phyloP scores from a whole-genome alignment of 1,139 yeast genomes.

The Geotrichum klebahnii region DNA sequence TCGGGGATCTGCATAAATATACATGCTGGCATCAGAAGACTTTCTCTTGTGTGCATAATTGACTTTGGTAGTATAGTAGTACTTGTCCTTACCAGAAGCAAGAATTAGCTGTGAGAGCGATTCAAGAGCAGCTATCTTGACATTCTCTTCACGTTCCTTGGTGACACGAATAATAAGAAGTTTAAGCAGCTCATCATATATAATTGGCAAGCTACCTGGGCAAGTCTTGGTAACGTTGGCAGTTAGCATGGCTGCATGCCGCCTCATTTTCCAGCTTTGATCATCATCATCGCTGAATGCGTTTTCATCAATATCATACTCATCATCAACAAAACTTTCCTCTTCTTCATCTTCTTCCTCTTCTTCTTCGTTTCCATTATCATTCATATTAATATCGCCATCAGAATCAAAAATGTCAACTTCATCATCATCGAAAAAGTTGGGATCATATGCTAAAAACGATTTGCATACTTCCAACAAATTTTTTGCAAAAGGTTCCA shows the following conservation, averaged over 20 bases:
- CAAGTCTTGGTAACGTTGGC: conserved; percentile 41
- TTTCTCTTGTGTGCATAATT: conserved; percentile 35
- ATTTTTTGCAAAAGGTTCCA: conserved; percentile 35
- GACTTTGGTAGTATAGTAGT: conserved; percentile 28
- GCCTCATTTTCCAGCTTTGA: conserved; percentile 67
- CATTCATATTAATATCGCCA: conserved; percentile 17
- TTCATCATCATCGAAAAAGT: conserved; percentile 43
- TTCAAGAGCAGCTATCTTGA: conserved; percentile 38
- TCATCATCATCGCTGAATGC: conserved; percentile 54
- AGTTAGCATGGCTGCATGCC: conserved; percentile 50
- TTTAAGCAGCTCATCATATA: conserved; percentile 31
- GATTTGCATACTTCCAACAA: conserved; percentile 40
- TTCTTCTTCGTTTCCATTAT: conserved; percentile 26
- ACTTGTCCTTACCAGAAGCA: conserved; percentile 33
- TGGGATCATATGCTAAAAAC: conserved; percentile 59
- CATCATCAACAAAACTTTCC: conserved; percentile 38
- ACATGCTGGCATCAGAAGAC: conserved; percentile 38
- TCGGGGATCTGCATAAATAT: conserved; percentile 32
- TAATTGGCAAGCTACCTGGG: conserved; percentile 35
- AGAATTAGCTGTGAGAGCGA: conserved; percentile 32
- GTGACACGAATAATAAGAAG: conserved; percentile 35
- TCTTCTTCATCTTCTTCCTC: conserved; percentile 29
- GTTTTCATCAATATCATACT: conserved; percentile 44
- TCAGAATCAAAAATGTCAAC: conserved; percentile 39
- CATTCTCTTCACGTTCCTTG: conserved; percentile 42